Evolutionary conservation across 2,329 filamentous ascomycete genomes (phyloP).

Genomic region (Pseudogymnoascus sp.): DNA sequence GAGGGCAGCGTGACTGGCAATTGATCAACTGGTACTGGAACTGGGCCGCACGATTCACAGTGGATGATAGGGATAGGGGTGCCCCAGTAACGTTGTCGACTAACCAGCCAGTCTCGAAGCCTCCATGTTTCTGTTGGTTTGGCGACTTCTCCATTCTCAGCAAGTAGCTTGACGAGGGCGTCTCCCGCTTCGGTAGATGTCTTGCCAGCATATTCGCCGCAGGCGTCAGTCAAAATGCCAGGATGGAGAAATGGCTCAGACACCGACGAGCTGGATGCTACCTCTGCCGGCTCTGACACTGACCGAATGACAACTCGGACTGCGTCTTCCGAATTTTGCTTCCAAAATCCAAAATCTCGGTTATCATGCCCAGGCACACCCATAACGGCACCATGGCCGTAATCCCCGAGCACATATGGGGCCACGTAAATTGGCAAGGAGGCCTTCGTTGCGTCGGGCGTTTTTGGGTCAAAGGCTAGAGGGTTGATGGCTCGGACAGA

Average conservation of each 20-base stretch:
- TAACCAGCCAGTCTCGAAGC: slow-evolving; percentile 82
- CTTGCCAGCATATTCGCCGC: slow-evolving; percentile 56
- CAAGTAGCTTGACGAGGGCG: slow-evolving; percentile 49
- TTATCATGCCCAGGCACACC: slow-evolving; percentile 80
- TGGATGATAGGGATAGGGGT: slow-evolving; percentile 84
- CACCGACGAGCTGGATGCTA: slow-evolving; percentile 34
- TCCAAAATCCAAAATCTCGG: slow-evolving; percentile 75
- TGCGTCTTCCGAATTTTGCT: slow-evolving; percentile 53
- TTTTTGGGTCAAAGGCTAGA: slow-evolving; percentile 45
- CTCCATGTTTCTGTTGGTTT: slow-evolving; percentile 65
- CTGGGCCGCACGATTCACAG: slow-evolving; percentile 65
- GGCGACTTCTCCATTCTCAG: slow-evolving; percentile 46
- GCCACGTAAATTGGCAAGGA: slow-evolving; percentile 70
- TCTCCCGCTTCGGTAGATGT: slow-evolving; percentile 53
- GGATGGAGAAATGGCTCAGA: slow-evolving; percentile 53
- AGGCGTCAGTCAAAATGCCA: slow-evolving; percentile 59
- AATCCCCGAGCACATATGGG: slow-evolving; percentile 76
- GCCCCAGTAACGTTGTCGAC: slow-evolving; percentile 88
- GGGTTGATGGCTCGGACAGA: slow-evolving; percentile 57
- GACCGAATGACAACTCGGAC: slow-evolving; percentile 53
- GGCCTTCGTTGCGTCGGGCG: slow-evolving; percentile 42
- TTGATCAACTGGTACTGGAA: slow-evolving; percentile 67
- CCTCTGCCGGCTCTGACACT: slow-evolving; percentile 34
- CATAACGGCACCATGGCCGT: slow-evolving; percentile 85
- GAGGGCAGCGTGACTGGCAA: slow-evolving; percentile 69